Evolutionary conservation across 1,139 yeast genomes (phyloP).

Genomic region (Arxiozyma telluris): DNA sequence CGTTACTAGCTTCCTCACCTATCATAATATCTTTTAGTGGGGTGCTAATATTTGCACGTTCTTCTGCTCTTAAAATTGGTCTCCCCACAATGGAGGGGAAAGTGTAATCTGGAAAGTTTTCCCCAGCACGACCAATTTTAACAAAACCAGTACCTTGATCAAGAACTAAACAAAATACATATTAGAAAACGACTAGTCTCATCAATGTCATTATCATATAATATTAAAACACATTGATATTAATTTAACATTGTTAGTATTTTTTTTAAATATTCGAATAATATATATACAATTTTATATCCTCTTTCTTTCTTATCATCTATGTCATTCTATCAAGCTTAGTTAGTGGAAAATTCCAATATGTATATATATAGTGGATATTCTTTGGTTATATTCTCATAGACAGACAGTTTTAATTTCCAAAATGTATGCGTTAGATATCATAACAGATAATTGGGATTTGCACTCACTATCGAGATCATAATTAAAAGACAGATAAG

Average conservation of each 20-base stretch:
- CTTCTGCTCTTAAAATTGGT: slow-evolving; percentile 95
- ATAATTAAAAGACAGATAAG: not conserved
- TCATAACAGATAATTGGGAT: not conserved
- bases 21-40: slow-evolving; percentile 85
- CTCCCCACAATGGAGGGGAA: slow-evolving; percentile 97
- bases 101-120: slow-evolving; percentile 96
- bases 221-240: not conserved
- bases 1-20: slow-evolving; percentile 90
- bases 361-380: too few relatives aligned
- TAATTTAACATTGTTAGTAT: not conserved
- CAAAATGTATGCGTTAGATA: too few relatives aligned
- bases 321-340: too few relatives aligned
- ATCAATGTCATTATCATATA: not conserved
- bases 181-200: not conserved
- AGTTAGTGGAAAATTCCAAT: too few relatives aligned
- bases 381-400: not conserved
- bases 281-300: not conserved
- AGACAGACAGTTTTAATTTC: too few relatives aligned
- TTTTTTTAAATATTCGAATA: too few relatives aligned
- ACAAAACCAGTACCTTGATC: slow-evolving; percentile 99
- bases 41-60: slow-evolving; percentile 51
- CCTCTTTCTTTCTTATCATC: not conserved
- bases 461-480: too few relatives aligned
- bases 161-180: slow-evolving; percentile 44
- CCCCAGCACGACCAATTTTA: slow-evolving; percentile 91